Evolutionary conservation across 345 rosid genomes (phyloP), one percentile per base, ranked within the genome.

Genomic region (Noccaea caerulescens): DNA sequence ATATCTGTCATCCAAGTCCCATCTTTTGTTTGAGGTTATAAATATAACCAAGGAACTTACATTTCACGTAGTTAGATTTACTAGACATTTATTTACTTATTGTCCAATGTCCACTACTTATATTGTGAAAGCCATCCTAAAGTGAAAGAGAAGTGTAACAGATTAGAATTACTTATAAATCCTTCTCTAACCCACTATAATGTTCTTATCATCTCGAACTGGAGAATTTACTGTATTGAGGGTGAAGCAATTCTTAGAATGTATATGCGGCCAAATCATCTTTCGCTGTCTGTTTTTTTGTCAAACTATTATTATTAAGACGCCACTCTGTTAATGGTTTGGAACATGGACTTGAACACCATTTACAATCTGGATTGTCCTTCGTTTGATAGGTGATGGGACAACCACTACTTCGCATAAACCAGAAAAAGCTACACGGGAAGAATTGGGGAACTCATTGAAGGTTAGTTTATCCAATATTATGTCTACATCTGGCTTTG

Each of bases 371-470:
- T 57, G 64, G 8, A 59, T 39, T 52, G 18, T 74, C 72, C 42
- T 75, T 69, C 30, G 59, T 79, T 23, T 76, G 52, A 42, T 82
- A 93, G 98, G 82, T 60, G 79, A 80, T 58, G 79, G 63, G 63
- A 70, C 80, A 62, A 70, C 80, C 64, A 68, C 49, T 51, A 71
- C 75, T 69, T 20, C 23, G 43, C 66, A 77, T 55, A 86, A 78
- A 69, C 64, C 83, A 14, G 37, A 46, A 80, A 80, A 44, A 18
- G 63, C 72, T 72, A 76, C 84, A 67, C 70, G 76, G 25, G 63
- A 75, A 64, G 92, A 84, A 66, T 47, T 87, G 78, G 86, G 87
- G 63, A 76, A 79, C 62, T 85, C 83, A 45, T 47, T 86, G 78
- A 82, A 81, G 97, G 98, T 90, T 80, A 38, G 79, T 5, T 27